Percentiles rank a stretch among this genome's conserved stretches.
These are phyloP conservation scores for Ampelomyces quisqualis DNA, from an alignment of 2,329 filamentous ascomycete genomes.

Conservation along the genomic window DNA sequence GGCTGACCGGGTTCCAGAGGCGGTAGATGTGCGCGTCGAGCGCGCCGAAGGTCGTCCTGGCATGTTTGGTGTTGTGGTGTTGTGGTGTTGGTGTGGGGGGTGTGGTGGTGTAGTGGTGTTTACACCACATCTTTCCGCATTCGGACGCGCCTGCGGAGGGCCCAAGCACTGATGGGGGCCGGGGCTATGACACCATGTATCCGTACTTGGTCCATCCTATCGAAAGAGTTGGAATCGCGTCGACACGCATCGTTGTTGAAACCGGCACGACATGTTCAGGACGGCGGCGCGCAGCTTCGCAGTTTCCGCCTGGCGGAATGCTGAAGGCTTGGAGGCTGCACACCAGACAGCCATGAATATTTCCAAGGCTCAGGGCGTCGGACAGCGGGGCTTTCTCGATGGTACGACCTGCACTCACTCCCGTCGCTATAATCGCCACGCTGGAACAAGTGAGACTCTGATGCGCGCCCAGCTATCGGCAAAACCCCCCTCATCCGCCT, in stretches of 20 bases:
- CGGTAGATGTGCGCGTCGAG: constrained; percentile 42
- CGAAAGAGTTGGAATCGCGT: not conserved
- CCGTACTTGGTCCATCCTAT: too few relatives aligned
- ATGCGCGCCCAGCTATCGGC: constrained; percentile 80
- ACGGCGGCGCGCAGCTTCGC: constrained; percentile 68
- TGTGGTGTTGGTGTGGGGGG: constrained; percentile 15
- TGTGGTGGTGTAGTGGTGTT: constrained; percentile 7
- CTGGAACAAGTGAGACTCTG: too few relatives aligned
- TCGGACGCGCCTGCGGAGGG: constrained; percentile 4
- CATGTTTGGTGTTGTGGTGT: constrained; percentile 38
- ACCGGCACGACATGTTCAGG: constrained; percentile 65
- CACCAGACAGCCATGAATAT: constrained; percentile 68
- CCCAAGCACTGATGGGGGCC: too few relatives aligned
- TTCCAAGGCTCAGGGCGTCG: constrained; percentile 76
- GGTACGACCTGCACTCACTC: constrained; percentile 55
- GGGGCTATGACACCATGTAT: constrained; percentile 35
- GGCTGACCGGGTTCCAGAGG: constrained; percentile 46
- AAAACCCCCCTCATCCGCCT: constrained; percentile 94
- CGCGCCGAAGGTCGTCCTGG: constrained; percentile 50
- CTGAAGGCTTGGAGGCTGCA: constrained; percentile 51
- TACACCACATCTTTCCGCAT: constrained; percentile 5
- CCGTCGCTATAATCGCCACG: not conserved
- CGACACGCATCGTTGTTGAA: not conserved
- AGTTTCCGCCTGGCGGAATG: constrained; percentile 60
- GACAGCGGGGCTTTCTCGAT: constrained; percentile 73